Evolutionary conservation across 148 eudicot species (phyloP), one percentile per base, ranked within the genome.

Genomic region (Heliamphora exappendiculata): DNA sequence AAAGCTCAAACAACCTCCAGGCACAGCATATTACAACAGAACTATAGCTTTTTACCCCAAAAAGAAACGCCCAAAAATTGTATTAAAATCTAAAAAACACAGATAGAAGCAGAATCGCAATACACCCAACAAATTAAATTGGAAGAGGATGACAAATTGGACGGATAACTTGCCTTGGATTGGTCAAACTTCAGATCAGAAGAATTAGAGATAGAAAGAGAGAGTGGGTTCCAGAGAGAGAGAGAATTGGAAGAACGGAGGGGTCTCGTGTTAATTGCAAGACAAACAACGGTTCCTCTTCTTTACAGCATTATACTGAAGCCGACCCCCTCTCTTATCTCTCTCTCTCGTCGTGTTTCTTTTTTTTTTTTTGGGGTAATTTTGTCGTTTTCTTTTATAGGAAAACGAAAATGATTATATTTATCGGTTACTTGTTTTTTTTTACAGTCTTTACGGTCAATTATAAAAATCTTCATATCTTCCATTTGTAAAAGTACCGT

Each of bases 131-230:
- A n/a, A 66, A 10, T 17, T 65, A n/a, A 37, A 4, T 22, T 11
- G 49, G 50, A 39, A 66, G 49, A 66, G 49, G 29, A 19, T 39
- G n/a, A 20, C 26, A 37, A 39, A 20, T n/a, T 6, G 41, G 29
- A 39, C 20, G 31, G 49, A 66, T 5, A 39, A 66, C 70, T 66
- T 66, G 70, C 70, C 70, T 66, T 66, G 16, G 50, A 66, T 2
- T 47, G 3, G 29, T 39, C 17, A 66, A 11, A 66, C 19, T 12
- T n/a, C 70, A 41, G 70, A 66, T 66, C 70, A 41, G 49, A 66
- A 66, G 49, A 37, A 37, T 22, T 4, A 66, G 70, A 66, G 70
- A 66, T 45, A 66, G 45, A 65, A 44, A 65, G 16, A 20, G 45
- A 64, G 24, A 62, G 39, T n/a, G 8, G 47, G 47, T 5, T 42